Evolutionary conservation across 257 asterid species (phyloP), one percentile per base, ranked within the genome.

Genomic region (Scutellaria minor): DNA sequence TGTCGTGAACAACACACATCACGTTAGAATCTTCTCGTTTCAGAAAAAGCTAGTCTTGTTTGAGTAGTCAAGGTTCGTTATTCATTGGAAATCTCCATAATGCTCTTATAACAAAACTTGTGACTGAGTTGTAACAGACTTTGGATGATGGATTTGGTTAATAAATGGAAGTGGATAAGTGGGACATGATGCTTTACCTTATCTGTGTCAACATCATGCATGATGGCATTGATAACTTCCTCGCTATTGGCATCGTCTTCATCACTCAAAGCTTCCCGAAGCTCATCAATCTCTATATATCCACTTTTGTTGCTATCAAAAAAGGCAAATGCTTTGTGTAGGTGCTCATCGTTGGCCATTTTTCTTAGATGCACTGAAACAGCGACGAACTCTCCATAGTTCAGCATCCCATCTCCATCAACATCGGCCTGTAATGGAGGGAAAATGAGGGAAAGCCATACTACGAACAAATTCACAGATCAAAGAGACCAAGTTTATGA

Each of bases 281-380:
- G 91, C 86, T 91, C 96, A 68, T 89, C 93, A 11, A 83, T 82
- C 75, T 91, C 97, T 13, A 91, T 91, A 45, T 76, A 87, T 58
- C 93, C 90, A 62, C 79, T 91, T 51, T 58, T 69, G 20, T 91
- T 87, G 42, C 63, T 76, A 67, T 91, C 97, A n/a, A 91, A 91
- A 72, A 84, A 85, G 75, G 85, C 71, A 64, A 91, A 91, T 4
- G 97, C 95, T 83, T 86, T 86, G 78, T 77, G 90, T 14, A 91
- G 80, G 82, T 89, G 97, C 67, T 89, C 97, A 52, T 89, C 97
- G 63, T 86, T 89, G 35, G 89, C 96, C 91, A 89, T 87, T 82
- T 84, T 87, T 66, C 80, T 80, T 4, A 91, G 78, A 78, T 91
- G 93, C 66, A 91, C 90, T 6, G 90, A 83, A n/a, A 91, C 85